Evolutionary conservation across 768 basidiomycete genomes (phyloP).

Genomic region (Mycena leptocephala): DNA sequence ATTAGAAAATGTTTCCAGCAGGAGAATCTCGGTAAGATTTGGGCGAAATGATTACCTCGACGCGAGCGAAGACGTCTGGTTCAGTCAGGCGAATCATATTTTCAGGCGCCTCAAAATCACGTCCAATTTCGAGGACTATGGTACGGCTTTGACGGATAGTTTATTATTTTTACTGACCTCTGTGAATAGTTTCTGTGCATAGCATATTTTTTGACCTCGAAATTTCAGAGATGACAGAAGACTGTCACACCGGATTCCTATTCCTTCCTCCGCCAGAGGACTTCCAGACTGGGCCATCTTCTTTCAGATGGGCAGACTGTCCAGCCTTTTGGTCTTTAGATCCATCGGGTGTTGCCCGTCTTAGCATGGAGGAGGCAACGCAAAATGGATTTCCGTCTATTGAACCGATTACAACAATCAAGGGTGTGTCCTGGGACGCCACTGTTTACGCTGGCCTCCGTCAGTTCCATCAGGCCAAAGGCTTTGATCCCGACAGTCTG

Average conservation of each 20-base stretch:
- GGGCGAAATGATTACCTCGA: too few relatives aligned
- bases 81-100: slow-evolving; percentile 13
- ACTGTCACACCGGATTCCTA: not conserved
- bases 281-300: not conserved
- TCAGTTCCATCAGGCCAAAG: not conserved
- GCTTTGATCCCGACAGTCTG: not conserved
- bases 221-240: not conserved
- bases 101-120: too few relatives aligned
- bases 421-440: not conserved
- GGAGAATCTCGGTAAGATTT: not conserved
- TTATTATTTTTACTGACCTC: not conserved
- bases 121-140: not conserved
- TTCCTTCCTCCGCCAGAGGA: not conserved
- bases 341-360: not conserved
- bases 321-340: not conserved
- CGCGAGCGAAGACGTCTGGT: not conserved
- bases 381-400: not conserved
- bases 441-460: not conserved
- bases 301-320: not conserved
- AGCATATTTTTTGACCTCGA: not conserved
- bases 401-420: not conserved
- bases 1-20: not conserved
- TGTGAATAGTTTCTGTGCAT: not conserved
- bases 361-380: too few relatives aligned
- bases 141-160: not conserved